Percentiles rank a stretch among this genome's conserved stretches.
These are phyloP conservation scores for Lupinus albus DNA, from an alignment of 306 rosid genomes.

Conservation along the genomic window DNA sequence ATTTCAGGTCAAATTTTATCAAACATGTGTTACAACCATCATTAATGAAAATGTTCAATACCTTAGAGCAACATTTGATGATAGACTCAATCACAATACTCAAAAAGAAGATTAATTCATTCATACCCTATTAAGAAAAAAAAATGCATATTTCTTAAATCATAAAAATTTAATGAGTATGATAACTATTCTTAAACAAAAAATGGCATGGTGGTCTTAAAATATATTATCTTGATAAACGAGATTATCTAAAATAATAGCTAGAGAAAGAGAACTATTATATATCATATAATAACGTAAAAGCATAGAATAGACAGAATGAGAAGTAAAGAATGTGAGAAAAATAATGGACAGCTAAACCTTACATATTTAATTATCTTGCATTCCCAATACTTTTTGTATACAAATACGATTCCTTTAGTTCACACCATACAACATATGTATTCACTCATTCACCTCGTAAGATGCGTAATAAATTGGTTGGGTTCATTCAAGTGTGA, in stretches of 20 bases:
- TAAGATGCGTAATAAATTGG: background rate
- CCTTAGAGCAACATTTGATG: too few species aligned
- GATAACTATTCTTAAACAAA: background rate
- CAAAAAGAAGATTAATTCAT: too few species aligned
- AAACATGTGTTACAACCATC: too few species aligned
- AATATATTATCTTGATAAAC: constrained; percentile 40
- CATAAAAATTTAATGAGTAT: background rate
- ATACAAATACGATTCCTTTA: constrained; percentile 8
- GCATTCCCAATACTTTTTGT: background rate
- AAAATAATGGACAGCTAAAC: constrained; percentile 25
- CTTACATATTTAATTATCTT: constrained; percentile 1
- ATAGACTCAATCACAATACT: too few species aligned
- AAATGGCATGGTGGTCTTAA: background rate
- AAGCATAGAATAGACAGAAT: background rate
- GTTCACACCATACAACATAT: background rate
- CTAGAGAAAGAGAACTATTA: background rate
- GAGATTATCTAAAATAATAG: constrained; percentile 9
- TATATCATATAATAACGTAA: constrained; percentile 9
- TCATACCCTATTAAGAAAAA: too few species aligned
- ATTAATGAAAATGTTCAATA: too few species aligned
- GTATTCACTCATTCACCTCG: background rate
- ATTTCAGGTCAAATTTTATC: too few species aligned
- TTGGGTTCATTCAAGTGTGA: too few species aligned
- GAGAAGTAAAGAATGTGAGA: background rate
- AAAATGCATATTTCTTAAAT: background rate